These are phyloP conservation scores for Madurella mycetomatis DNA, from an alignment of 2,329 filamentous ascomycete genomes.

Conservation along the genomic window DNA sequence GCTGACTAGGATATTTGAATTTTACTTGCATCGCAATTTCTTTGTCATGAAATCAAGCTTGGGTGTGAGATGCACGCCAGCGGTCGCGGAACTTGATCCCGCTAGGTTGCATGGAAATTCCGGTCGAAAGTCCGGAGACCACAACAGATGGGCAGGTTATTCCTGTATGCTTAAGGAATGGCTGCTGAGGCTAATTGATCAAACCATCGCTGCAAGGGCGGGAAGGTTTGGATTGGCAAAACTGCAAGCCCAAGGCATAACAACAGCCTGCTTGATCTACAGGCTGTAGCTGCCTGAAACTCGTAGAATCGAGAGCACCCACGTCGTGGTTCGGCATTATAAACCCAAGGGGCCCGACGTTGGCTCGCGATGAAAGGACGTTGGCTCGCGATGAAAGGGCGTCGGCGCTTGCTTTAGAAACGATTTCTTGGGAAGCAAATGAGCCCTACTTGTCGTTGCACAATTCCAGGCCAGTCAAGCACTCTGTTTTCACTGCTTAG, in stretches of 20 bases:
- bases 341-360: neutral
- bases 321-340: neutral
- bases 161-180: too few relatives aligned
- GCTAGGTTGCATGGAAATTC: too few relatives aligned
- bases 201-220: neutral
- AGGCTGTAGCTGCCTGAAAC: slow-evolving; percentile 13
- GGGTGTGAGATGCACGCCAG: too few relatives aligned
- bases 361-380: neutral
- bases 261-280: slow-evolving; percentile 12
- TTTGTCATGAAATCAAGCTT: too few relatives aligned
- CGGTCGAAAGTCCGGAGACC: too few relatives aligned
- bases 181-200: slow-evolving; percentile 3
- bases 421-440: too few relatives aligned
- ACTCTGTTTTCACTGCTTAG: neutral
- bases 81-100: too few relatives aligned
- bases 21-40: too few relatives aligned
- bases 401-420: neutral
- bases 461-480: neutral
- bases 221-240: neutral
- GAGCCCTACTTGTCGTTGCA: neutral
- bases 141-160: too few relatives aligned
- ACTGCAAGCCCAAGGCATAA: slow-evolving; percentile 1
- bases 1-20: too few relatives aligned
- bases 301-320: neutral
- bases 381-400: neutral